Evolutionary conservation across 257 asterid genomes (phyloP), one percentile per base, ranked within the genome.

Genomic region (Solanum paucissectum): DNA sequence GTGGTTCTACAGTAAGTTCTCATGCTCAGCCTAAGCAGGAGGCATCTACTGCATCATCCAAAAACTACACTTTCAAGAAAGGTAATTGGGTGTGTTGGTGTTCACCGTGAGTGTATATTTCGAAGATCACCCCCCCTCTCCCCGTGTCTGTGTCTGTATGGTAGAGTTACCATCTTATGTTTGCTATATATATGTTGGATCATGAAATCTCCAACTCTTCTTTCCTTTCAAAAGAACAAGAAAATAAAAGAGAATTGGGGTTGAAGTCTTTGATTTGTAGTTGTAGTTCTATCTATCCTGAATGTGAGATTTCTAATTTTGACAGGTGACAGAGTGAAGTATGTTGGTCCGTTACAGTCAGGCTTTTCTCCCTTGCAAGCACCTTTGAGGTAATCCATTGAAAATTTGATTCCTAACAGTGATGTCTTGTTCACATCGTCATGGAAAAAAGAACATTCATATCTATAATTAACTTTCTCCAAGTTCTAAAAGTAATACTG

Each of bases 241-340:
- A 25, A 42, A 27, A 44, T 44, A 44, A 29, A 27, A 81, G 68
- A 81, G 40, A 81, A 46, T 46, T 49, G 68, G 27, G 64, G 68
- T 81, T 46, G 68, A 81, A 81, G 68, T 16, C 66, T 46, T 77
- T 81, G 85, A 82, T 82, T 79, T 32, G 69, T 49, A 20, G 42
- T 82, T 82, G 27, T 49, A 29, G 42, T 82, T 49, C 27, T 49
- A 3, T 32, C 42, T 49, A 49, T 32, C 42, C 44, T 49, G 42
- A 49, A 82, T 82, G 86, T 82, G 86, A 36, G 72, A 38, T 66
- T 76, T 88, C 32, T 83, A 85, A 81, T 72, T 85, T 90, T 91
- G 89, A 89, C 94, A 96, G 99, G 99, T 87, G 99, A 96, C 86
- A 90, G 95, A 87, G 98, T 96, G 79, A 94, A 92, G 92, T 95